A percentile compares a stretch with the other conserved stretches of the same genome.
These are phyloP conservation scores for Calocera viscosa DNA, from an alignment of 768 basidiomycete species.

Conservation along the genomic window DNA sequence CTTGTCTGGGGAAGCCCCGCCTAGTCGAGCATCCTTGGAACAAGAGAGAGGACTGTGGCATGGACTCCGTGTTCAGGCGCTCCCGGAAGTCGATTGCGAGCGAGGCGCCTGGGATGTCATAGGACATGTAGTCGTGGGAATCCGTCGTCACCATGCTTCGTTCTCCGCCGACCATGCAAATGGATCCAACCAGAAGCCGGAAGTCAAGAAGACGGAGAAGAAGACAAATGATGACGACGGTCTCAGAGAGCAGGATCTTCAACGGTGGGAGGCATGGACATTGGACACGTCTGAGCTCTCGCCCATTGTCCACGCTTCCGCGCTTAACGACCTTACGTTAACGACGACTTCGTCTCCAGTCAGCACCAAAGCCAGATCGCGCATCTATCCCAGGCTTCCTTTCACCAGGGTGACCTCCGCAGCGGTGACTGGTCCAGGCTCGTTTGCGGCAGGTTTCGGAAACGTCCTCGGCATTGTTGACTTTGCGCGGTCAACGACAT, in stretches of 20 bases:
- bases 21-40: not conserved
- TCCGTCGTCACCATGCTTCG: conserved; percentile 50
- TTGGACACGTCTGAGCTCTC: conserved; percentile 40
- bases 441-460: conserved; percentile 60
- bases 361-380: conserved; percentile 8
- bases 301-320: conserved; percentile 14
- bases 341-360: conserved; percentile 24
- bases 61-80: conserved; percentile 14
- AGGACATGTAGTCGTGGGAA: conserved; percentile 45
- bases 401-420: conserved; percentile 66
- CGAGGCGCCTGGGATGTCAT: conserved; percentile 67
- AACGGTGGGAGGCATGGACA: conserved; percentile 75
- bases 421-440: conserved; percentile 33
- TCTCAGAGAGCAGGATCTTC: conserved; percentile 34
- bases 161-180: conserved; percentile 11
- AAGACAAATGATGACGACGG: not conserved
- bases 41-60: conserved; percentile 10
- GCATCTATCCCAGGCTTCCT: conserved; percentile 46
- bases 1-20: not conserved
- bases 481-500: not conserved
- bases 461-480: conserved; percentile 56
- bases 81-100: conserved; percentile 41
- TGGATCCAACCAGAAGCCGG: conserved; percentile 17
- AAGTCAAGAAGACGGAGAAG: conserved; percentile 27
- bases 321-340: conserved; percentile 13